Percentiles rank a stretch among this genome's conserved stretches.
Evolutionary conservation across 768 basidiomycete species (phyloP).

Genomic region (Hericium alpestre): DNA sequence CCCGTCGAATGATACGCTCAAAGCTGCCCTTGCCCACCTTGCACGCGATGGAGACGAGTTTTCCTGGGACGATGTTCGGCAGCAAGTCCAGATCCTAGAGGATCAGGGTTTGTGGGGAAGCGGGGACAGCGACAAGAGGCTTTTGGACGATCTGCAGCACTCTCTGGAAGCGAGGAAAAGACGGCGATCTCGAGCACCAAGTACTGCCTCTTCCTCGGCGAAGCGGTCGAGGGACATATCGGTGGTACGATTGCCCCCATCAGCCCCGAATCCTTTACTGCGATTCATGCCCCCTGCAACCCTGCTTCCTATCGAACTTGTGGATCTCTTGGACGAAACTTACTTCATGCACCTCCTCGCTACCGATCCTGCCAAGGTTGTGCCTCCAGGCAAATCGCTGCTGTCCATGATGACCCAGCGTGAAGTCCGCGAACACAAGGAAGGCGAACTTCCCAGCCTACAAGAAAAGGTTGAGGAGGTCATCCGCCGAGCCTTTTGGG

Average conservation of each 20-base stretch:
- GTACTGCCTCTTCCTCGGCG: not conserved
- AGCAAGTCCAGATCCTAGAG: not conserved
- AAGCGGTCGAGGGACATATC: not conserved
- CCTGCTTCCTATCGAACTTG: constrained; percentile 43
- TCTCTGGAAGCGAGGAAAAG: not conserved
- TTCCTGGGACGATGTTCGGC: not conserved
- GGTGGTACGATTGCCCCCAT: not conserved
- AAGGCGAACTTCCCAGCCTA: constrained; percentile 21
- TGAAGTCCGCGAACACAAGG: constrained; percentile 6
- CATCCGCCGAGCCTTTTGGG: constrained; percentile 64
- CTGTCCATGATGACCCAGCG: constrained; percentile 45
- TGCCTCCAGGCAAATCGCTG: constrained; percentile 67
- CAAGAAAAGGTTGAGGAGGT: constrained; percentile 38
- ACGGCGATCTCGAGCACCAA: not conserved
- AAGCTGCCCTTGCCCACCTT: not conserved
- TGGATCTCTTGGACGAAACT: constrained; percentile 44
- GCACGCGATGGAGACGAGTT: not conserved
- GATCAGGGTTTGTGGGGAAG: not conserved
- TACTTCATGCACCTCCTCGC: constrained; percentile 63
- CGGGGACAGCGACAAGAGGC: not conserved
- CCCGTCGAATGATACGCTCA: not conserved
- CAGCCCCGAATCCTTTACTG: constrained; percentile 9
- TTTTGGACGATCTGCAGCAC: not conserved
- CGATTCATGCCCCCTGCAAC: constrained; percentile 13
- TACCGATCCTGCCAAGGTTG: constrained; percentile 43